Base-by-base conservation (phyloP, 140 eudicot genomes). In the Senecio squalidus region DNA sequence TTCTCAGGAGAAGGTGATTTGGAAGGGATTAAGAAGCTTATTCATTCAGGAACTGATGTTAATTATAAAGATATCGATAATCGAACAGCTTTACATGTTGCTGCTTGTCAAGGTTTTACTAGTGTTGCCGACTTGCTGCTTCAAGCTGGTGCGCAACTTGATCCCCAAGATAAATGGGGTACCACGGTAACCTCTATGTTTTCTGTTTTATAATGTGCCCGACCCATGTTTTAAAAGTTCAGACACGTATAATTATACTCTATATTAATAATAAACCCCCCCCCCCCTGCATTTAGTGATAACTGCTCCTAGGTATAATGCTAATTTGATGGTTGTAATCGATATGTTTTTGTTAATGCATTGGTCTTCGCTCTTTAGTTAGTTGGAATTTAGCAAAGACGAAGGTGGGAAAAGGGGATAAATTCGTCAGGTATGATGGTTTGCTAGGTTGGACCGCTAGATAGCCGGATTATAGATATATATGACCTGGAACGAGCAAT, bases 91-190 rank as follows among this genome's bases (percentile, higher is more conserved):
- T 74, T 93, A 44, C 99, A 93, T 54, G 85, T 93, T 1, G 86
- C 99, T 0, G 87, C 96, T 5, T 93, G 99, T 63, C 95, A 93
- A 60, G 99, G 99, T 15, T 71, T 41, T 53, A 60, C 55, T 56
- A 88, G 82, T 49, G 96, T 88, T 4, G 94, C 84, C 45, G 60
- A 82, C 67, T 49, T 84, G 34, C 60, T 93, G 85, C 65, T 93
- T 36, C 17, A 69, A 4, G 74, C 64, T 40, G 86, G 86, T 0
- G 99, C 99, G 26, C 74, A 82, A 25, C 71, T 93, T 63, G 90
- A 88, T 31, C 78, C 86, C 5, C 51, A 74, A 29, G 99, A 93
- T 82, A 93, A 89, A 16, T 88, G 99, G 96, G 96, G 99, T 0
- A 84, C 96, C 78, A 93, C 99, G 94, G 99, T 93, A 91, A 14